Evolutionary conservation across 2,329 filamentous ascomycete species (phyloP).

Genomic region (Aspergillus hortae): DNA sequence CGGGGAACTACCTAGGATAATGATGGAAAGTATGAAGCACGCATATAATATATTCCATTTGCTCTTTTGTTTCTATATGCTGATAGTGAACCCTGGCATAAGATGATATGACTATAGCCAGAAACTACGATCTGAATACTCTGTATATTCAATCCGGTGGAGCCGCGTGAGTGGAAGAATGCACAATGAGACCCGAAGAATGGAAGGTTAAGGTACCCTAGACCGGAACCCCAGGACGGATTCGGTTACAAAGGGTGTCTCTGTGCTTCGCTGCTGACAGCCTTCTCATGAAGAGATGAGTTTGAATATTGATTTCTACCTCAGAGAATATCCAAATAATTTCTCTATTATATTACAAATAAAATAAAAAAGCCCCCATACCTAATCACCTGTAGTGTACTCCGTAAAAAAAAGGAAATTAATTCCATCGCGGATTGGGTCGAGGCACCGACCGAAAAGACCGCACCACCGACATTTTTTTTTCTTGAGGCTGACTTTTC

Average conservation of each 20-base stretch:
- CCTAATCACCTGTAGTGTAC: not conserved
- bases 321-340: not conserved
- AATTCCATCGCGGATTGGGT: conserved; percentile 20
- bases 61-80: too few relatives aligned
- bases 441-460: conserved; percentile 15
- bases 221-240: not conserved
- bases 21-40: too few relatives aligned
- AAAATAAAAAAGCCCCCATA: too few relatives aligned
- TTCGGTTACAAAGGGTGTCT: not conserved
- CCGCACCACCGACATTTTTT: conserved; percentile 22
- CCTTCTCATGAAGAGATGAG: not conserved
- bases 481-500: conserved; percentile 36
- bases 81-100: too few relatives aligned
- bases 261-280: not conserved
- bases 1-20: too few relatives aligned
- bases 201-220: not conserved
- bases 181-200: too few relatives aligned
- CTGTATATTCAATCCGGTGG: too few relatives aligned
- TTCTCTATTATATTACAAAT: not conserved
- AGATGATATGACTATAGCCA: too few relatives aligned
- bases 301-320: not conserved
- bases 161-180: too few relatives aligned
- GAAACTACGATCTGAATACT: too few relatives aligned
- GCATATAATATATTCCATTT: too few relatives aligned
- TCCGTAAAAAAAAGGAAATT: not conserved